Evolutionary conservation across 345 rosid genomes (phyloP).

Genomic region (Garcia nutans): DNA sequence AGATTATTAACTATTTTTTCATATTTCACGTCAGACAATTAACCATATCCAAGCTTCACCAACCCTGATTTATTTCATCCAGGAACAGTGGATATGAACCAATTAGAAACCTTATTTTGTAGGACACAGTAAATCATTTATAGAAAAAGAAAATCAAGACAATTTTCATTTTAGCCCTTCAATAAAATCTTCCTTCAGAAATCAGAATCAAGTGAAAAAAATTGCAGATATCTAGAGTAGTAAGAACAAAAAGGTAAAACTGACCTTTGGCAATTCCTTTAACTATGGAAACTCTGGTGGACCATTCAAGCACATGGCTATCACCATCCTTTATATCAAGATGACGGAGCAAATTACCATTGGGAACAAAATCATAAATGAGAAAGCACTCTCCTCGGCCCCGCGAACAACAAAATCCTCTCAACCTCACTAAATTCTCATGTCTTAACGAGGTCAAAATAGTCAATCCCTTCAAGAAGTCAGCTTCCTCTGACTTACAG

Average conservation of each 20-base stretch:
- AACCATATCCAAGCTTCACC: not conserved
- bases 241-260: slow-evolving; percentile 25
- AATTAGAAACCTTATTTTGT: no score
- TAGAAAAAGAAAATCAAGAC: no score
- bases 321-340: slow-evolving; percentile 63
- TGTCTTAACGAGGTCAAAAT: slow-evolving; percentile 68
- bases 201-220: not conserved
- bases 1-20: not conserved
- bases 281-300: slow-evolving; percentile 70
- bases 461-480: slow-evolving; percentile 77
- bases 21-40: not conserved
- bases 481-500: slow-evolving; percentile 80
- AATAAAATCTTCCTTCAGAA: not conserved
- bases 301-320: slow-evolving; percentile 80
- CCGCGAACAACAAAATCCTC: slow-evolving; percentile 93
- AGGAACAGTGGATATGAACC: not conserved
- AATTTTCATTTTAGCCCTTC: no score
- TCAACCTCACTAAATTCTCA: slow-evolving; percentile 66
- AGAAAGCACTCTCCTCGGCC: slow-evolving; percentile 93
- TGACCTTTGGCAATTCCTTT: slow-evolving; percentile 86
- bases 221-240: not conserved
- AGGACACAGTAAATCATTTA: no score
- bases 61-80: not conserved
- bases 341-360: slow-evolving; percentile 71
- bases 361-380: slow-evolving; percentile 74